Evolutionary conservation across 495 filamentous ascomycete species (phyloP), one percentile per base, ranked within the genome.

Genomic region (Talaromyces proteolyticus): DNA sequence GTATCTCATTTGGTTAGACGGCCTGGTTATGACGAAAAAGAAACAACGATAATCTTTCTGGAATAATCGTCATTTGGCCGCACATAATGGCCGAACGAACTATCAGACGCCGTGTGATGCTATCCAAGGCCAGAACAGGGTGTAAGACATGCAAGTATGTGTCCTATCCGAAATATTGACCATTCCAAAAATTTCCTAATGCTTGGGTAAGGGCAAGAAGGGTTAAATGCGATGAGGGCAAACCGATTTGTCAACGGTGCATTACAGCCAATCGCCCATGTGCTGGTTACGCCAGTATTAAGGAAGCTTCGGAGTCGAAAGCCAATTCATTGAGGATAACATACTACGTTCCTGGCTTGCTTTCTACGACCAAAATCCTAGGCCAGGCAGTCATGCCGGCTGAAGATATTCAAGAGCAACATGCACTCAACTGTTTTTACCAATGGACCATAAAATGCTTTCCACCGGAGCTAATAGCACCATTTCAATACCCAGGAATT

Each of bases 181-280:
- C 21, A 46, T 8, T 5, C 2, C 16, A 21, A 20, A 23, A 21
- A 17, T 37, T 21, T 21, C 36, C 21, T 26, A 7, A 26, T 12
- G 21, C 6, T n/a, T n/a, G n/a, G n/a, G n/a, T n/a, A 34, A 47
- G 44, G 50, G 47, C 51, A 38, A 55, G 62, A 17, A 52, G 52
- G 19, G 56, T 64, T 7, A 68, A 68, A 53, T 66, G 65, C 45
- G 63, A 68, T 26, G 63, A 68, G 46, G 55, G 40, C 0, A 66
- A 64, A 18, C 63, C 63, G 10, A 38, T 40, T 0, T 66, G 59
- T 24, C 17, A 47, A 36, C 26, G 44, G 22, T 47, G 44, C 12
- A 19, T 47, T 18, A 24, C 18, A 2, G 24, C 44, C 12, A 47
- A 47, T 6, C 44, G 44, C 10, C 16, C 34, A 2, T 47, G 44